Conservation (phyloP, 768 basidiomycete genomes). For the Tephrocybe sp. region DNA sequence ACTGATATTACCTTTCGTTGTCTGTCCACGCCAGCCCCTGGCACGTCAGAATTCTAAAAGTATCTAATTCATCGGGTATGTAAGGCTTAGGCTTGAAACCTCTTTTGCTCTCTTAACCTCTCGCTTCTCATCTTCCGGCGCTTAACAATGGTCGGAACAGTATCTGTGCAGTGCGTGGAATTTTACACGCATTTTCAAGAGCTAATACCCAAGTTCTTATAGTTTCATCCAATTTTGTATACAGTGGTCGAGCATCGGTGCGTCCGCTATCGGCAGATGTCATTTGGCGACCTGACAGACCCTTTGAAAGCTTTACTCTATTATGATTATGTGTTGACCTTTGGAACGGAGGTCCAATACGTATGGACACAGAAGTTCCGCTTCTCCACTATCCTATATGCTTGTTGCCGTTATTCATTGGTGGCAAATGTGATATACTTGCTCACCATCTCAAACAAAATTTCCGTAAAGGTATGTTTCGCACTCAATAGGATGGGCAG, state of each 20-base stretch:
- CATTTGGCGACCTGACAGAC: background rate
- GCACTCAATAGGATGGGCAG: too few species aligned
- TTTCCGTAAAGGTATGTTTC: constrained; percentile 13
- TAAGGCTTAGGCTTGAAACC: background rate
- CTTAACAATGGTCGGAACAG: background rate
- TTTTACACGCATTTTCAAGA: too few species aligned
- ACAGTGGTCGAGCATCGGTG: constrained; percentile 18
- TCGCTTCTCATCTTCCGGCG: background rate
- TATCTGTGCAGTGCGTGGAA: background rate
- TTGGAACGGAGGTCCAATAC: constrained; percentile 22
- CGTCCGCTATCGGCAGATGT: background rate
- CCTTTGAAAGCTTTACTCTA: constrained; percentile 20
- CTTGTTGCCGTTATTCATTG: constrained; percentile 27
- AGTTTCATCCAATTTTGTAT: constrained; percentile 17
- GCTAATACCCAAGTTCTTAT: too few species aligned
- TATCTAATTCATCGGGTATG: background rate
- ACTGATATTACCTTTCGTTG: background rate
- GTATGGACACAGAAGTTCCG: constrained; percentile 27
- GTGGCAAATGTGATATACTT: constrained; percentile 27
- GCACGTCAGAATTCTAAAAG: background rate
- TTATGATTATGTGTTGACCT: constrained; percentile 28
- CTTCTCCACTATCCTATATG: constrained; percentile 26
- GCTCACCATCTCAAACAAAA: constrained; percentile 20
- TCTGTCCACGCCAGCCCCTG: background rate
- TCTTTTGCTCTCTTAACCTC: background rate